These are phyloP conservation scores for Berkeleyomyces basicola DNA, from an alignment of 2,329 filamentous ascomycete species.

Conservation along the genomic window DNA sequence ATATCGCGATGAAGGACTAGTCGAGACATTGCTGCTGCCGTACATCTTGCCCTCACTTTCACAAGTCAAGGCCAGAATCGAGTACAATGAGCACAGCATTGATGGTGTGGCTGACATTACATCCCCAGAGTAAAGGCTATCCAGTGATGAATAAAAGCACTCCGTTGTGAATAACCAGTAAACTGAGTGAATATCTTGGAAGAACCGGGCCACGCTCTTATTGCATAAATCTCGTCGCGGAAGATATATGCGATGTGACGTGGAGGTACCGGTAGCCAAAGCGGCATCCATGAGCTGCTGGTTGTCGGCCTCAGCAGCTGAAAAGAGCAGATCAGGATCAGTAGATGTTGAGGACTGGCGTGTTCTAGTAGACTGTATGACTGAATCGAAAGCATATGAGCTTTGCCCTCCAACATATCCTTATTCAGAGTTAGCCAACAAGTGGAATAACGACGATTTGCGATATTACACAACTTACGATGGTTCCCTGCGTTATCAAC, in stretches of 20 bases:
- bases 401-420: constrained; percentile 17
- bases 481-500: neutral
- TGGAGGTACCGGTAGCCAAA: constrained; percentile 13
- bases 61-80: constrained; percentile 18
- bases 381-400: constrained; percentile 17
- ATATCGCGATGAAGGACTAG: constrained; percentile 15
- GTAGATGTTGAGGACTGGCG: constrained; percentile 12
- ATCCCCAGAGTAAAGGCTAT: constrained; percentile 18
- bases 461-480: neutral
- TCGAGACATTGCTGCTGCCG: neutral
- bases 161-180: constrained; percentile 20
- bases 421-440: constrained; percentile 6
- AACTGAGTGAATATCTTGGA: constrained; percentile 18
- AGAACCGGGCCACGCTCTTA: constrained; percentile 18
- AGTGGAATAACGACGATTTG: no score
- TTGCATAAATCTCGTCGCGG: constrained; percentile 18
- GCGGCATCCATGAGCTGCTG: neutral
- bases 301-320: neutral
- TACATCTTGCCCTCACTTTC: constrained; percentile 17
- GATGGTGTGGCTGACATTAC: constrained; percentile 16
- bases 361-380: constrained; percentile 16
- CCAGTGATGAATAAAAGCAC: constrained; percentile 17
- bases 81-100: constrained; percentile 18
- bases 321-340: neutral
- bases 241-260: constrained; percentile 16